phyloP scores from a whole-genome alignment of 345 rosid species.

The Reutealis trisperma region DNA sequence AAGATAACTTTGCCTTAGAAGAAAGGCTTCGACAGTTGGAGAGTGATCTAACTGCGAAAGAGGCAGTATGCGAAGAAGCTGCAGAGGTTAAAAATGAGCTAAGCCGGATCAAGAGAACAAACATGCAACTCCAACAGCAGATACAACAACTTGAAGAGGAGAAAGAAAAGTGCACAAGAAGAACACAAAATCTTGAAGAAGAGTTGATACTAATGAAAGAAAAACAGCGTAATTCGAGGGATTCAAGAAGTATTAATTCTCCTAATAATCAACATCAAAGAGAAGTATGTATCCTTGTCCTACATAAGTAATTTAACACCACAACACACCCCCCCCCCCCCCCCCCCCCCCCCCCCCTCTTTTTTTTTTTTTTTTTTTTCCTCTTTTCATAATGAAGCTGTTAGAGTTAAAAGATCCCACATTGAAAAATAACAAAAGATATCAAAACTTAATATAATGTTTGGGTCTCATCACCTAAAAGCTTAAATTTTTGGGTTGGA shows the following conservation, averaged over 20 bases:
- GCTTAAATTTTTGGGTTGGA: too few species aligned
- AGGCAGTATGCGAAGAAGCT: conserved; percentile 31
- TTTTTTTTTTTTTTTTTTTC: too few species aligned
- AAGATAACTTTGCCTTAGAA: conserved; percentile 28
- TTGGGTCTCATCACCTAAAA: too few species aligned
- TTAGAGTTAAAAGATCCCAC: too few species aligned
- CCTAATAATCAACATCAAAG: conserved; percentile 18
- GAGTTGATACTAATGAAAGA: conserved; percentile 37
- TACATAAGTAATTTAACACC: too few species aligned
- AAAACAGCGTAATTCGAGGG: conserved; percentile 31
- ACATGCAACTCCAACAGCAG: conserved; percentile 42
- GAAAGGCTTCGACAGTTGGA: conserved; percentile 43
- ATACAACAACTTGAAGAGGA: conserved; percentile 48
- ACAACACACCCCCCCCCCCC: too few species aligned
- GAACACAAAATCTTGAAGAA: conserved; percentile 44
- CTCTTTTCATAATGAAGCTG: too few species aligned
- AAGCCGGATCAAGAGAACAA: conserved; percentile 36
- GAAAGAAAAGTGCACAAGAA: conserved; percentile 30
- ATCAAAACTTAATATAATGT: too few species aligned
- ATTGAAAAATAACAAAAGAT: too few species aligned
- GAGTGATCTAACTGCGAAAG: conserved; percentile 30
- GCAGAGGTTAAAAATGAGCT: conserved; percentile 42
- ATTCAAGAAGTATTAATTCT: conserved; percentile 12
- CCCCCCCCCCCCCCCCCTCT: too few species aligned
- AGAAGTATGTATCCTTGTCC: conserved; percentile 26